phyloP scores from a whole-genome alignment of 2,329 filamentous ascomycete genomes.

The Curvularia lunata region DNA sequence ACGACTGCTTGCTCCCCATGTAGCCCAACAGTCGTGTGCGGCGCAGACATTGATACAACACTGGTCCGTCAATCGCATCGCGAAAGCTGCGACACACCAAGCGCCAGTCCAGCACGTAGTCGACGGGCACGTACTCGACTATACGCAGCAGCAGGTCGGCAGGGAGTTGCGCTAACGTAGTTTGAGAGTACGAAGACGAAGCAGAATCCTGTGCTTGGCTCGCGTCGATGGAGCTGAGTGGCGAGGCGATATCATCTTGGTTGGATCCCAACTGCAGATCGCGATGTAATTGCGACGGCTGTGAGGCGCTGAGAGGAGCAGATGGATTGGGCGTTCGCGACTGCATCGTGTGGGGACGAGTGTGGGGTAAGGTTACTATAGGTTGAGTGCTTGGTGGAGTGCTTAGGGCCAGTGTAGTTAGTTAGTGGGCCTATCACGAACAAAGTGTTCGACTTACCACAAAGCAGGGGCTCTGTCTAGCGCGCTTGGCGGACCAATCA shows the following conservation, averaged over 20 bases:
- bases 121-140: conserved; percentile 36
- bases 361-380: not conserved
- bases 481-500: no score
- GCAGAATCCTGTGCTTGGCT: conserved; percentile 26
- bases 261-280: conserved; percentile 37
- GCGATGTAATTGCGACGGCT: conserved; percentile 31
- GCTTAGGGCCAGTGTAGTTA: not conserved
- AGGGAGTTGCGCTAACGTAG: conserved; percentile 32
- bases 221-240: conserved; percentile 38
- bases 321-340: not conserved
- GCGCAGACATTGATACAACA: conserved; percentile 32
- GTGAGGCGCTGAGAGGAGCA: not conserved
- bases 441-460: no score
- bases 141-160: conserved; percentile 40
- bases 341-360: conserved; percentile 15
- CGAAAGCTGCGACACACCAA: conserved; percentile 40
- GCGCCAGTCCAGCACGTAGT: conserved; percentile 38
- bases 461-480: no score
- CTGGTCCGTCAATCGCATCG: conserved; percentile 40
- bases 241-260: conserved; percentile 33
- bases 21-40: conserved; percentile 34
- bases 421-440: no score
- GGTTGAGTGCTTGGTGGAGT: conserved; percentile 1
- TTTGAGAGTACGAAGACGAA: not conserved
- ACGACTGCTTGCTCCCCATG: conserved; percentile 15